These are phyloP conservation scores for Sanghuangporus weigelae DNA, from an alignment of 1,284 basidiomycete genomes.

Conservation along the genomic window DNA sequence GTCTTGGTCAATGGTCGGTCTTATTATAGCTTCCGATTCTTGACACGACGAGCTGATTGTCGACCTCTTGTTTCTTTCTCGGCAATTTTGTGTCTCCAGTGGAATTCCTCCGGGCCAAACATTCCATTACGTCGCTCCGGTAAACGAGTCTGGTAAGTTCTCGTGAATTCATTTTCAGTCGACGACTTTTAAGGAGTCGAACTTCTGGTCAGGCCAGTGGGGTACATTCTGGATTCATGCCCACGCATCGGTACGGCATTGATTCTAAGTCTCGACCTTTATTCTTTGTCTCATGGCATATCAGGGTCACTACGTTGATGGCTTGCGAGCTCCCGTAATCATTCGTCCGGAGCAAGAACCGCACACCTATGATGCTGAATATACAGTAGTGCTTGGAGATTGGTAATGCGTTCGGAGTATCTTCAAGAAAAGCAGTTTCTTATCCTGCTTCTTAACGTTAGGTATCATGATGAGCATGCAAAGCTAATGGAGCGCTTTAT, in stretches of 20 bases:
- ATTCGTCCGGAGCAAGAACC: constrained; percentile 63
- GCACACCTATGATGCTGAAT: constrained; percentile 86
- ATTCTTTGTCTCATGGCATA: not conserved
- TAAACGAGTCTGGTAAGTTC: constrained; percentile 46
- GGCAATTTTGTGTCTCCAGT: constrained; percentile 34
- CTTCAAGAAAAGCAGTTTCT: constrained; percentile 68
- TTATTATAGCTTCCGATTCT: not conserved
- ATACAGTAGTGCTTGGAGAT: constrained; percentile 78
- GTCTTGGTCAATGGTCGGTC: constrained; percentile 74
- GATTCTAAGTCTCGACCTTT: constrained; percentile 7
- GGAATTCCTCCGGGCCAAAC: constrained; percentile 76
- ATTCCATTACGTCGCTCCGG: constrained; percentile 79
- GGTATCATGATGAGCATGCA: no score
- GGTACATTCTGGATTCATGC: constrained; percentile 91
- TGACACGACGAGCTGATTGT: no score
- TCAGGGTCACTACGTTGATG: constrained; percentile 85
- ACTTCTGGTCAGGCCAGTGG: constrained; percentile 39
- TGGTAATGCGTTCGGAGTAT: constrained; percentile 49
- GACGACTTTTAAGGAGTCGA: no score
- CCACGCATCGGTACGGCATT: constrained; percentile 43
- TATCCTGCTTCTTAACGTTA: not conserved
- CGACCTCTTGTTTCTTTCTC: not conserved
- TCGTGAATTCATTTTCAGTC: no score
- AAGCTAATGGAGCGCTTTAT: constrained; percentile 58
- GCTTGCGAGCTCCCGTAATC: constrained; percentile 73